Evolutionary conservation across 139 green algal genomes (phyloP).

Genomic region (Nannochloris sp.): DNA sequence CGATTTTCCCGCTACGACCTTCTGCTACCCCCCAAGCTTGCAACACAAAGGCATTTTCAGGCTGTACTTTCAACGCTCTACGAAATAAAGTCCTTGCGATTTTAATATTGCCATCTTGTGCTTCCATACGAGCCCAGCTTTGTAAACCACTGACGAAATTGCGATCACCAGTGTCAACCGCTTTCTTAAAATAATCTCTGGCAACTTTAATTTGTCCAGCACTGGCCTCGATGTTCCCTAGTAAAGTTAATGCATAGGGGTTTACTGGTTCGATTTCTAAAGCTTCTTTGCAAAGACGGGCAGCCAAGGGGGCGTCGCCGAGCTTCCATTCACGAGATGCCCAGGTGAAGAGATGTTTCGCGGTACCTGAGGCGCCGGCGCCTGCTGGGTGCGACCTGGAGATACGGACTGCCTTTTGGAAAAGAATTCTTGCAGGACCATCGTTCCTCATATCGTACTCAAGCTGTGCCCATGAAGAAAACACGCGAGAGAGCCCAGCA

Average conservation of each 20-base stretch:
- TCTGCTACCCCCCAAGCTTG: slow-evolving; percentile 47
- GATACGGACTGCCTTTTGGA: slow-evolving; percentile 27
- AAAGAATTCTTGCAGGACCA: slow-evolving; percentile 40
- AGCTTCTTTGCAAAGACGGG: slow-evolving; percentile 11
- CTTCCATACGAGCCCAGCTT: slow-evolving; percentile 43
- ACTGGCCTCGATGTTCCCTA: slow-evolving; percentile 22
- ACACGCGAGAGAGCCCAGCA: slow-evolving; percentile 9
- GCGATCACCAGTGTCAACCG: neutral
- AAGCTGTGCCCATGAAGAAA: slow-evolving; percentile 40
- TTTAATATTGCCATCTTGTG: slow-evolving; percentile 21
- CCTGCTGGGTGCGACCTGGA: slow-evolving; percentile 27
- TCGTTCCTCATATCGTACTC: slow-evolving; percentile 41
- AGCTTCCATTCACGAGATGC: slow-evolving; percentile 31
- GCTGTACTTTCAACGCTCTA: slow-evolving; percentile 34
- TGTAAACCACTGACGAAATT: slow-evolving; percentile 35
- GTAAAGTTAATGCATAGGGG: slow-evolving; percentile 19
- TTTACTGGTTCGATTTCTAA: slow-evolving; percentile 40
- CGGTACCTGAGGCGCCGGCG: slow-evolving; percentile 6
- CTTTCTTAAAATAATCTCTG: slow-evolving; percentile 17
- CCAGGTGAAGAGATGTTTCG: slow-evolving; percentile 40
- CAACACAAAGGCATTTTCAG: slow-evolving; percentile 44
- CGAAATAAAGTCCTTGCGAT: slow-evolving; percentile 43
- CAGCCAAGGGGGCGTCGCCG: slow-evolving; percentile 6
- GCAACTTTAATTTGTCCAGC: slow-evolving; percentile 12
- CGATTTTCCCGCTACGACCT: neutral